Evolutionary conservation across 177 flowering plant species (phyloP).

Genomic region (Tripterygium wilfordii): DNA sequence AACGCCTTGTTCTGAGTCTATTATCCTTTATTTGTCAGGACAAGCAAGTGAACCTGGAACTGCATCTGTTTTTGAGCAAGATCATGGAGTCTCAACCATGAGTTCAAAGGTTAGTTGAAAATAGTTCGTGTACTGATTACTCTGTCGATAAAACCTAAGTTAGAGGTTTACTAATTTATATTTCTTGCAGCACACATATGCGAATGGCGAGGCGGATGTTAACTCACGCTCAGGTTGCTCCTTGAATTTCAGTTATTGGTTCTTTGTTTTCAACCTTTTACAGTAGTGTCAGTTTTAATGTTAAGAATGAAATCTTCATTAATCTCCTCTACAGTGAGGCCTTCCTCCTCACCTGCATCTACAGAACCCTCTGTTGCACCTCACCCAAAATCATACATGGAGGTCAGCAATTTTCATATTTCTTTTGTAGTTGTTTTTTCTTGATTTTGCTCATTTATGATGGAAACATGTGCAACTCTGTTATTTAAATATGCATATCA

Average conservation of each 20-base stretch:
- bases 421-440: no score
- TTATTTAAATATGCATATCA: no score
- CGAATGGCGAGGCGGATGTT: conserved; percentile 42
- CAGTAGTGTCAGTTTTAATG: conserved; percentile 1
- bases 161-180: no score
- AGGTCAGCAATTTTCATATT: conserved; percentile 51
- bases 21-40: no score
- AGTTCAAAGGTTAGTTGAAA: conserved; percentile 35
- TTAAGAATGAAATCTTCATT: no score
- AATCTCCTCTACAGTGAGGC: conserved; percentile 48
- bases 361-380: conserved; percentile 53
- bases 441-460: no score
- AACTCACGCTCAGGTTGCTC: conserved; percentile 50
- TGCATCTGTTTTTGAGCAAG: conserved; percentile 21
- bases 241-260: background rate
- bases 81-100: conserved; percentile 19
- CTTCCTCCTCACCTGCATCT: conserved; percentile 57
- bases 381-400: conserved; percentile 83
- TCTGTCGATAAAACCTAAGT: background rate
- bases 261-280: background rate
- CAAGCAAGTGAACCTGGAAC: conserved; percentile 21
- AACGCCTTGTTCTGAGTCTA: no score
- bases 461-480: no score
- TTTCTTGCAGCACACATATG: conserved; percentile 47
- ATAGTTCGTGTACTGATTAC: background rate